Percentiles rank a stretch among this genome's conserved stretches.
Conservation (phyloP, 1,284 basidiomycete genomes). For the Irpex sp. region DNA sequence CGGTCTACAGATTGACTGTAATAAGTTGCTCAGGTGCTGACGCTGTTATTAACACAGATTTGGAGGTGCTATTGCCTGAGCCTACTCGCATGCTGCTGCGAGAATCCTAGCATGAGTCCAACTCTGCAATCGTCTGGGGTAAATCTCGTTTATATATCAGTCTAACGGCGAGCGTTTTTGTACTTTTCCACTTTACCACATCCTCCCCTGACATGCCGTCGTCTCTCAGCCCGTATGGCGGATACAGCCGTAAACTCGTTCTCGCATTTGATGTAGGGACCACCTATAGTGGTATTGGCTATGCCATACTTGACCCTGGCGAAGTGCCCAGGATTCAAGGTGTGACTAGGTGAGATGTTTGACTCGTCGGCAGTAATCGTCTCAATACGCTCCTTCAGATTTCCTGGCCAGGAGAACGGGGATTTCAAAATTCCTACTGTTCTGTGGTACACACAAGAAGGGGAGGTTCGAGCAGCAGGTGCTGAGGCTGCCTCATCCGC, state of each 20-base stretch:
- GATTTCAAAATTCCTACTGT: conserved; percentile 53
- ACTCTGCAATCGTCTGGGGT: no score
- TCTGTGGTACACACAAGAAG: conserved; percentile 47
- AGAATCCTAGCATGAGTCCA: no score
- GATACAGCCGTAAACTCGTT: conserved; percentile 34
- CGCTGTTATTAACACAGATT: no score
- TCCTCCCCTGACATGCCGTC: not conserved
- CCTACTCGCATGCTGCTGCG: no score
- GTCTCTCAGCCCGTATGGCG: conserved; percentile 13
- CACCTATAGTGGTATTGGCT: conserved; percentile 49
- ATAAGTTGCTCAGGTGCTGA: no score
- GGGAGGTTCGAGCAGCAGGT: conserved; percentile 43
- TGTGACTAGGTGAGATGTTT: conserved; percentile 36
- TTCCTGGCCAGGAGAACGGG: conserved; percentile 29
- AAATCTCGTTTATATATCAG: no score
- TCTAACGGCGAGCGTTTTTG: conserved; percentile 23
- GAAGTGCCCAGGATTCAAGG: conserved; percentile 42
- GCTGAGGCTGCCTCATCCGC: conserved; percentile 47
- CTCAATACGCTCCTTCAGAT: conserved; percentile 25
- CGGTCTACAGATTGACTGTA: no score
- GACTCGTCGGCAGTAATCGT: not conserved
- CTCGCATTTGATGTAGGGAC: conserved; percentile 52
- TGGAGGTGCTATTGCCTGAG: no score
- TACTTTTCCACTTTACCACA: not conserved
- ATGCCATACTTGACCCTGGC: conserved; percentile 43